Conservation (phyloP, 2,329 filamentous ascomycete species). For the Ophiocordyceps sinensis region DNA sequence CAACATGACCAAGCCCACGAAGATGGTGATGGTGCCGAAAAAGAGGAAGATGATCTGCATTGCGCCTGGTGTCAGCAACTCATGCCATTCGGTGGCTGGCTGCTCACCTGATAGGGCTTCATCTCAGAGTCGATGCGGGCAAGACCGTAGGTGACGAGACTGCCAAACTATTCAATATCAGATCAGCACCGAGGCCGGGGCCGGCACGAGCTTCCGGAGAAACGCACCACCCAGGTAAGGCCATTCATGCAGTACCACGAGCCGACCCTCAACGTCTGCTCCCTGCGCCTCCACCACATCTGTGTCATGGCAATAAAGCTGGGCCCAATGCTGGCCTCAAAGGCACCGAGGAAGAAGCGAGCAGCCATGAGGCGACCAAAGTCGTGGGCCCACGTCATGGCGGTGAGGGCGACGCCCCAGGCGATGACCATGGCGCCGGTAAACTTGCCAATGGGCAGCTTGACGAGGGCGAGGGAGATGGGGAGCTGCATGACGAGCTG, state of each 20-base stretch:
- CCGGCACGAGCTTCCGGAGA: not conserved
- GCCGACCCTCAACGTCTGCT: conserved; percentile 41
- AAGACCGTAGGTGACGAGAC: conserved; percentile 41
- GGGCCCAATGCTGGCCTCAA: conserved; percentile 33
- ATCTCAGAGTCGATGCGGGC: conserved; percentile 36
- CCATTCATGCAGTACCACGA: conserved; percentile 50
- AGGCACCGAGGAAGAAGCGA: conserved; percentile 41
- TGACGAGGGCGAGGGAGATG: conserved; percentile 41
- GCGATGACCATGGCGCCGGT: conserved; percentile 39
- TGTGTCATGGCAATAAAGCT: conserved; percentile 42
- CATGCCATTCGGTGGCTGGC: no score
- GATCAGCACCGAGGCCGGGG: conserved; percentile 4
- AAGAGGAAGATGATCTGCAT: conserved; percentile 36
- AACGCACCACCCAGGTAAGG: conserved; percentile 34
- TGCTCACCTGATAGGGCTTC: conserved; percentile 31
- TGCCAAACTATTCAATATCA: conserved; percentile 25
- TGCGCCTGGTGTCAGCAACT: not conserved
- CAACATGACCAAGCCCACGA: conserved; percentile 29
- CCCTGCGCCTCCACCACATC: conserved; percentile 47
- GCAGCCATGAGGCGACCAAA: conserved; percentile 35
- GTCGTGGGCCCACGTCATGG: conserved; percentile 35
- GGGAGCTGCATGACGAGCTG: conserved; percentile 44
- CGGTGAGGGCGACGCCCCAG: conserved; percentile 37
- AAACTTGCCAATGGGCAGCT: conserved; percentile 46
- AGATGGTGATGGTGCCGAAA: conserved; percentile 35